These are phyloP conservation scores for Dacryopinax spathularia DNA, from an alignment of 768 basidiomycete genomes.

Conservation along the genomic window DNA sequence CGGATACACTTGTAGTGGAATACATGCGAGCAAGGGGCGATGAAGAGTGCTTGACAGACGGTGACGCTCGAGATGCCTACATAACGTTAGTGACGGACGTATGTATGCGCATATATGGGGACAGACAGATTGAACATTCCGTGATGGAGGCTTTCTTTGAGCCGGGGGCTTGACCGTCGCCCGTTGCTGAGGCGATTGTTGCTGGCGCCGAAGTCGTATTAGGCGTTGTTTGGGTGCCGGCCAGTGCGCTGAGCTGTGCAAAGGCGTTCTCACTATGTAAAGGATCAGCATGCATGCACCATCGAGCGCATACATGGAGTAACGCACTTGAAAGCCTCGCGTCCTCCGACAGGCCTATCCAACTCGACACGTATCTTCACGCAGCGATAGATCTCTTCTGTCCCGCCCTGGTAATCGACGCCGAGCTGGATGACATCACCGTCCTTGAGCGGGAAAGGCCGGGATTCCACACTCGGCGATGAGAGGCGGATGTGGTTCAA, in stretches of 20 bases:
- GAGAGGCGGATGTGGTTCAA: conserved; percentile 87
- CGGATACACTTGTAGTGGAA: conserved; percentile 97
- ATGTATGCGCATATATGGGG: neutral
- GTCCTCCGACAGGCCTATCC: conserved; percentile 76
- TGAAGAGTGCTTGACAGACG: conserved; percentile 90
- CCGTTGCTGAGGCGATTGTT: conserved; percentile 39
- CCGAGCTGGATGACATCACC: conserved; percentile 91
- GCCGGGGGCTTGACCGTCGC: neutral
- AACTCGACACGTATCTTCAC: conserved; percentile 92
- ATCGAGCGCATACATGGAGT: neutral
- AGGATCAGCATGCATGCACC: neutral
- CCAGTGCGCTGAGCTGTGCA: conserved; percentile 29
- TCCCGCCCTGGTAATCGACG: conserved; percentile 93
- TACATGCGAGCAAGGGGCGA: conserved; percentile 92
- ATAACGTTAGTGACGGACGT: neutral
- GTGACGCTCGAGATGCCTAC: conserved; percentile 72
- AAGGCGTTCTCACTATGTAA: conserved; percentile 27
- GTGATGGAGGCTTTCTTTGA: conserved; percentile 23
- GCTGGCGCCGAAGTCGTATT: conserved; percentile 7
- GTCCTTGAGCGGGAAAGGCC: conserved; percentile 67
- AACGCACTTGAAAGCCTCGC: conserved; percentile 83
- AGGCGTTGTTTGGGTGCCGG: conserved; percentile 16
- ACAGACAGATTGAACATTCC: conserved; percentile 89
- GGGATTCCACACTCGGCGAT: conserved; percentile 65
- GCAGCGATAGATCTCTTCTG: conserved; percentile 92